phyloP scores from a whole-genome alignment of 2,329 filamentous ascomycete species.

The Chaetomium sp. region DNA sequence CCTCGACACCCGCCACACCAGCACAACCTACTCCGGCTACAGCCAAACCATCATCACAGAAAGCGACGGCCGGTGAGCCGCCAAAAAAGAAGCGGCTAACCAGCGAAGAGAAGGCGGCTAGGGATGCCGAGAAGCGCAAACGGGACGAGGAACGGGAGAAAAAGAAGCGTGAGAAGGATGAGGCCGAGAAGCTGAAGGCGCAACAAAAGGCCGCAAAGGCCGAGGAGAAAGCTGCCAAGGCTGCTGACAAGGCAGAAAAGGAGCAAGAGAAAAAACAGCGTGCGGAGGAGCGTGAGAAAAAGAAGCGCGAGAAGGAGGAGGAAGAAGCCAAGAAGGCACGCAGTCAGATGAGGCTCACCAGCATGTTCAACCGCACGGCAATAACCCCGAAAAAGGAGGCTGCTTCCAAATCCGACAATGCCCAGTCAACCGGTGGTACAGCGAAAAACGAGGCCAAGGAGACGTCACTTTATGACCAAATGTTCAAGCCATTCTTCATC shows the following conservation, averaged over 20 bases:
- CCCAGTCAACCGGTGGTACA: conserved; percentile 36
- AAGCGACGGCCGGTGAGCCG: conserved; percentile 33
- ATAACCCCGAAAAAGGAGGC: conserved; percentile 47
- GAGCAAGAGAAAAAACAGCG: conserved; percentile 33
- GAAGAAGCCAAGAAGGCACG: conserved; percentile 55
- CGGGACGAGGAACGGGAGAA: conserved; percentile 38
- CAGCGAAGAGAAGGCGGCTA: conserved; percentile 44
- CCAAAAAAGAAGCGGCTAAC: conserved; percentile 53
- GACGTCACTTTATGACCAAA: conserved; percentile 63
- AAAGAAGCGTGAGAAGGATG: conserved; percentile 40
- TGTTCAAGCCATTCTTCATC: conserved; percentile 81
- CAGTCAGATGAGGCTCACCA: conserved; percentile 50
- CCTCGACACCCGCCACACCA: conserved; percentile 5
- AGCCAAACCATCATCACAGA: conserved; percentile 23
- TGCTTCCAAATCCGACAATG: conserved; percentile 33
- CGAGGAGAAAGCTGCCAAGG: conserved; percentile 37
- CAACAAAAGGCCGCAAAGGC: conserved; percentile 35
- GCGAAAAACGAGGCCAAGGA: conserved; percentile 34
- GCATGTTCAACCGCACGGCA: conserved; percentile 48
- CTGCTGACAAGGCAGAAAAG: conserved; percentile 39
- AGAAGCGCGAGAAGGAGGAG: conserved; percentile 55
- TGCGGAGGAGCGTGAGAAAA: conserved; percentile 48
- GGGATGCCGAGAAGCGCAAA: conserved; percentile 40
- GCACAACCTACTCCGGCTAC: conserved; percentile 8
- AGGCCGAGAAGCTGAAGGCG: conserved; percentile 40